phyloP scores from a whole-genome alignment of 2,329 filamentous ascomycete genomes.

The Verticillium nonalfalfae region DNA sequence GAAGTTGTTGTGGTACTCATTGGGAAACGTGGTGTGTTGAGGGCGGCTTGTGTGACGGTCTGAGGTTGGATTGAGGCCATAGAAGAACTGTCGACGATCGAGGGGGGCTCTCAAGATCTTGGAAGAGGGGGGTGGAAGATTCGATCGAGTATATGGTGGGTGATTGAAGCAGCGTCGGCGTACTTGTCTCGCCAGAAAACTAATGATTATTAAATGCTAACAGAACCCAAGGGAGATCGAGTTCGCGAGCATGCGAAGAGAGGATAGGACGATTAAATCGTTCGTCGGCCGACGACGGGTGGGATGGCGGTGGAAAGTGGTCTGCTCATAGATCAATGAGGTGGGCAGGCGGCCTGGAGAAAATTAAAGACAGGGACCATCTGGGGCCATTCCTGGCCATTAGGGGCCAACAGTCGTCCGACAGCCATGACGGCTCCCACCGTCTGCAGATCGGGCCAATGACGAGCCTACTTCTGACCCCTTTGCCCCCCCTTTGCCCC shows the following conservation, averaged over 20 bases:
- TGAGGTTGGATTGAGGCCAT: neutral
- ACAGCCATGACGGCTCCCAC: constrained; percentile 1
- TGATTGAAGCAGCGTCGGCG: too few relatives aligned
- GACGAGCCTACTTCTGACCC: neutral
- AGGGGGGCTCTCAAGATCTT: neutral
- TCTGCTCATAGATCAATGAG: constrained; percentile 1
- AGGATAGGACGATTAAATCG: neutral
- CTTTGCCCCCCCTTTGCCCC: neutral
- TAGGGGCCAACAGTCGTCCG: neutral
- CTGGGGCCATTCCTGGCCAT: neutral
- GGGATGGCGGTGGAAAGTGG: neutral
- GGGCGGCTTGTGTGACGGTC: neutral
- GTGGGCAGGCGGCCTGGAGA: neutral
- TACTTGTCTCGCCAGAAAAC: neutral
- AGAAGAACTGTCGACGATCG: neutral
- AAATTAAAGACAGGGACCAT: neutral
- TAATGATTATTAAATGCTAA: neutral
- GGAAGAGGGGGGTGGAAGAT: too few relatives aligned
- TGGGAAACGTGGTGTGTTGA: neutral
- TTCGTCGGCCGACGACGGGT: neutral
- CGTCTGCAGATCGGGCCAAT: neutral
- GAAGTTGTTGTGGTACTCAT: constrained; percentile 23
- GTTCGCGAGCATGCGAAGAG: neutral
- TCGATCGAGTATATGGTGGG: too few relatives aligned
- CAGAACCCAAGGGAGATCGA: neutral